These are phyloP conservation scores for Lachancea dasiensis DNA, from an alignment of 805 yeast species.

Conservation along the genomic window DNA sequence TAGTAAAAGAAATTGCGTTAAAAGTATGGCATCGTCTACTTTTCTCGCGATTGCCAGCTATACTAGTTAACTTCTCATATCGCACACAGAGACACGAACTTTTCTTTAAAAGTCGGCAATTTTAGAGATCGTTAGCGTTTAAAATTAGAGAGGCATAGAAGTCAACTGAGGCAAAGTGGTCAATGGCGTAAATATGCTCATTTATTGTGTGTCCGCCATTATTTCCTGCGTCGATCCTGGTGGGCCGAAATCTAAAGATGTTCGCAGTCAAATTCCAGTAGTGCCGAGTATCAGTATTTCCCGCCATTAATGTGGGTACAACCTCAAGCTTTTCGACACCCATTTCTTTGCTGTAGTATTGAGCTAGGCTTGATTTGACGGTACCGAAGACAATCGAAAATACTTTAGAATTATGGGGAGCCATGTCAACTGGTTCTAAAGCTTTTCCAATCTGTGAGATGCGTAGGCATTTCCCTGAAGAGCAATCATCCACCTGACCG, in stretches of 20 bases:
- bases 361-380: too few species aligned
- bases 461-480: too few species aligned
- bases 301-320: too few species aligned
- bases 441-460: too few species aligned
- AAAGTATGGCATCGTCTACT: too few species aligned
- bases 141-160: constrained; percentile 9
- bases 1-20: too few species aligned
- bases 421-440: too few species aligned
- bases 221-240: constrained; percentile 8
- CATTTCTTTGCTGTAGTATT: too few species aligned
- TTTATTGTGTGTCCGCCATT: constrained; percentile 10
- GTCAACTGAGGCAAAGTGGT: constrained; percentile 9
- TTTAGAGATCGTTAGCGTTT: constrained; percentile 6
- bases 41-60: not conserved
- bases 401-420: too few species aligned
- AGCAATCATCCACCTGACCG: too few species aligned
- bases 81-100: not conserved
- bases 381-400: too few species aligned
- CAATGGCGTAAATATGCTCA: constrained; percentile 10
- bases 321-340: too few species aligned
- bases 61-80: not conserved
- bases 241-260: constrained; percentile 13
- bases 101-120: not conserved
- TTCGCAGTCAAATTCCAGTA: constrained; percentile 24
- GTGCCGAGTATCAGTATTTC: constrained; percentile 26